Evolutionary conservation across 176 grass and related monocot species (phyloP).

Genomic region (Hsuehochloa calcarea): DNA sequence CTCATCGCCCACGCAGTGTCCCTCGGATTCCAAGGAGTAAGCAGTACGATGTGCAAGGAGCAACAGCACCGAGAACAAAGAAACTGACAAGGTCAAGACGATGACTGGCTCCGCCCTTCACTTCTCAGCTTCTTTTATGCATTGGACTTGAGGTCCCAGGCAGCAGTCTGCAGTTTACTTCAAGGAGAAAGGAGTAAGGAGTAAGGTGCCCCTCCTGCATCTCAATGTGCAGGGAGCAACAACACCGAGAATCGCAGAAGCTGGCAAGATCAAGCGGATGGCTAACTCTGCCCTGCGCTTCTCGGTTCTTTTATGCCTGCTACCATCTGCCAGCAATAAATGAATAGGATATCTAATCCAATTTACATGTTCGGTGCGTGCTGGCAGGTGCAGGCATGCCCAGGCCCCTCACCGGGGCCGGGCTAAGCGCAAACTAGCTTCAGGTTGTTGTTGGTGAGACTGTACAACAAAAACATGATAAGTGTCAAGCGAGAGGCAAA

Average conservation of each 20-base stretch:
- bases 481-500: neutral
- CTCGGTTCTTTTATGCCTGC: conserved; percentile 60
- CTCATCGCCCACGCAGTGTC: neutral
- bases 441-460: conserved; percentile 73
- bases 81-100: neutral
- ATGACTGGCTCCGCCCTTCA: neutral
- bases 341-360: neutral
- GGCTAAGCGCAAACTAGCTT: conserved; percentile 83
- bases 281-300: neutral
- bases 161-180: neutral
- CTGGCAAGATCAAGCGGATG: neutral
- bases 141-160: neutral
- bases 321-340: conserved; percentile 52
- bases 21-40: neutral
- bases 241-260: conserved; percentile 28
- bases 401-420: conserved; percentile 96
- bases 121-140: neutral
- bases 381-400: conserved; percentile 95
- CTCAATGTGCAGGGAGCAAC: conserved; percentile 24
- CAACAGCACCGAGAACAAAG: neutral
- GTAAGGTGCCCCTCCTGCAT: conserved; percentile 13
- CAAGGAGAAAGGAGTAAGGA: neutral
- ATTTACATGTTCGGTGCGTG: neutral
- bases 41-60: neutral
- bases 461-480: conserved; percentile 12